Percentiles rank a stretch among this genome's conserved stretches.
These are phyloP conservation scores for Alternaria consortialis DNA, from an alignment of 2,329 filamentous ascomycete species.

Conservation along the genomic window DNA sequence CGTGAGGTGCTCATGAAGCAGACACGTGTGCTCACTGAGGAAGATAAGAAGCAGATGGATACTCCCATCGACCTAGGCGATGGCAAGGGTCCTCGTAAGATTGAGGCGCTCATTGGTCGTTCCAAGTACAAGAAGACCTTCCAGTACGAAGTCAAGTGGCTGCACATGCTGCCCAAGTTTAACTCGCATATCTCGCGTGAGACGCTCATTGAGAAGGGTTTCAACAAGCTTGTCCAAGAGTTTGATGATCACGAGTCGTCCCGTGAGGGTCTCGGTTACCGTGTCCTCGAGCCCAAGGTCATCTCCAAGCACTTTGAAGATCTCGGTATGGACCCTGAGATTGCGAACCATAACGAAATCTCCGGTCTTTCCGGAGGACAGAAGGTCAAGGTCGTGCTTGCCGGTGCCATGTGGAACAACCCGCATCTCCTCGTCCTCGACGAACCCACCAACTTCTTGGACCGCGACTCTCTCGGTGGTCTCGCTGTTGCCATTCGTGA, in stretches of 20 bases:
- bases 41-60: constrained; percentile 90
- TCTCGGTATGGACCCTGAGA: constrained; percentile 93
- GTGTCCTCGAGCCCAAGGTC: constrained; percentile 87
- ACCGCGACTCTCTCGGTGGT: constrained; percentile 95
- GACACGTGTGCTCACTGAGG: constrained; percentile 85
- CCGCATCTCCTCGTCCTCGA: constrained; percentile 96
- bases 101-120: constrained; percentile 91
- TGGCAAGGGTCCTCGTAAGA: constrained; percentile 76
- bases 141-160: constrained; percentile 99
- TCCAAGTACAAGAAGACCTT: constrained; percentile 99
- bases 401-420: constrained; percentile 98
- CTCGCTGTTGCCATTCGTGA: constrained; percentile 97
- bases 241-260: constrained; percentile 99
- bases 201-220: constrained; percentile 84
- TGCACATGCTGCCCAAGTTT: constrained; percentile 85
- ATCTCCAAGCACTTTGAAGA: constrained; percentile 99
- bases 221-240: constrained; percentile 93
- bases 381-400: constrained; percentile 98
- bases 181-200: constrained; percentile 94
- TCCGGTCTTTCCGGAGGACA: constrained; percentile 94
- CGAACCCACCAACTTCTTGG: constrained; percentile 99
- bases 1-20: constrained; percentile 98
- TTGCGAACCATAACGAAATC: constrained; percentile 99
- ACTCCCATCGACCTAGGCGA: constrained; percentile 86
- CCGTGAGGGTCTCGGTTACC: constrained; percentile 97